Percentiles rank a stretch among this genome's conserved stretches.
Conservation (phyloP, 345 rosid genomes). For the Dipteronia dyeriana region DNA sequence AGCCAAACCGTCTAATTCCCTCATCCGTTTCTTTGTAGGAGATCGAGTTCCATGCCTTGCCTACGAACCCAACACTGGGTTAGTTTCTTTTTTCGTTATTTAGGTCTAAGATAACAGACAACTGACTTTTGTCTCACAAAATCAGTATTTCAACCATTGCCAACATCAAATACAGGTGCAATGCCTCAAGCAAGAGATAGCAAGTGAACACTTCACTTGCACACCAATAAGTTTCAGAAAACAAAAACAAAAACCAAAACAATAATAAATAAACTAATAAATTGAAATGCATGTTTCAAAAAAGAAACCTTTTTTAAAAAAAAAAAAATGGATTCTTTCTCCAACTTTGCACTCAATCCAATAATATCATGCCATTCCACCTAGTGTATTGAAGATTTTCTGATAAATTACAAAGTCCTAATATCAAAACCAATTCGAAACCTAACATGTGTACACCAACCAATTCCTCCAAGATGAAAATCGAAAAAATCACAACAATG, state of each 20-base stretch:
- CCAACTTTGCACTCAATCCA: neutral
- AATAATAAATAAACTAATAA: too few species aligned
- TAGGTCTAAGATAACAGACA: neutral
- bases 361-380: neutral
- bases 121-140: neutral
- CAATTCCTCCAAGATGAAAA: neutral
- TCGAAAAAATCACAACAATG: neutral
- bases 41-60: slow-evolving; percentile 98
- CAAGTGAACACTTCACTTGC: neutral
- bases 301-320: too few species aligned
- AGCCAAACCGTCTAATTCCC: slow-evolving; percentile 70
- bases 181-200: neutral
- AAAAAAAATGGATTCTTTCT: neutral
- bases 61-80: slow-evolving; percentile 32
- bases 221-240: neutral
- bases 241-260: neutral
- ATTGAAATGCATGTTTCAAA: neutral
- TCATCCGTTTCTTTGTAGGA: slow-evolving; percentile 84
- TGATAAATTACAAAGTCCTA: too few species aligned
- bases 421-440: too few species aligned
- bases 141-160: neutral
- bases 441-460: too few species aligned
- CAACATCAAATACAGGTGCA: neutral
- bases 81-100: neutral
- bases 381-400: too few species aligned